phyloP scores from a whole-genome alignment of 2,329 filamentous ascomycete species.

The Penicillium oxalicum region DNA sequence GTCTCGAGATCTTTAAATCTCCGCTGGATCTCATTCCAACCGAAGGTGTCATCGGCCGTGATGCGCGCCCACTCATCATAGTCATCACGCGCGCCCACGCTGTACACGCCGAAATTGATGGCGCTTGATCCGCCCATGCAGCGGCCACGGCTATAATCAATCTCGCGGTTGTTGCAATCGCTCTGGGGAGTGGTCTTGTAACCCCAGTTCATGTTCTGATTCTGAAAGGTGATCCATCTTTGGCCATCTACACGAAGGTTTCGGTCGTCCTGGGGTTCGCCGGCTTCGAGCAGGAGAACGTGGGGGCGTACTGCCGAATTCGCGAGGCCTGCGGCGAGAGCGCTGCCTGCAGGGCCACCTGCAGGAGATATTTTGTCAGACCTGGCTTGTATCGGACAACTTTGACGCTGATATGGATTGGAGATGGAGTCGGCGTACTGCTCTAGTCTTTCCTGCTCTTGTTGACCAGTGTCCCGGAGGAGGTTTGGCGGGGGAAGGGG shows the following conservation, averaged over 20 bases:
- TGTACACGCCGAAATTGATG: constrained; percentile 20
- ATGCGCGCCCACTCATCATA: constrained; percentile 20
- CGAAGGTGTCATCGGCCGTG: constrained; percentile 12
- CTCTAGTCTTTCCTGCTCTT: too few species aligned
- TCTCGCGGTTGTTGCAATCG: constrained; percentile 25
- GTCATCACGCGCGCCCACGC: constrained; percentile 17
- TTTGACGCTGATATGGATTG: too few species aligned
- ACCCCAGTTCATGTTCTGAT: constrained; percentile 48
- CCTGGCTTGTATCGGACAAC: too few species aligned
- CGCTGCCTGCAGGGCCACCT: constrained; percentile 50
- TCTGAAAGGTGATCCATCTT: constrained; percentile 47
- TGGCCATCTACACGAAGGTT: constrained; percentile 47
- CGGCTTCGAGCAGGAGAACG: constrained; percentile 57
- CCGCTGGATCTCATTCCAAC: constrained; percentile 12
- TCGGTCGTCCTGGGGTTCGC: constrained; percentile 44
- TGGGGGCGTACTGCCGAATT: constrained; percentile 42
- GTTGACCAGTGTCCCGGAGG: too few species aligned
- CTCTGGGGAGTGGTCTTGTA: constrained; percentile 46
- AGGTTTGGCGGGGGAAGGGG: too few species aligned
- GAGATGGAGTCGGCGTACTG: too few species aligned
- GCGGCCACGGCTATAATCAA: constrained; percentile 16
- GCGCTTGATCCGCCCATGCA: constrained; percentile 17
- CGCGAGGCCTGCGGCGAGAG: constrained; percentile 50
- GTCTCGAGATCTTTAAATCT: constrained; percentile 17
- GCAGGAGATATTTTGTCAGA: too few species aligned